Percentiles rank a stretch among this genome's conserved stretches.
Evolutionary conservation across 2,329 filamentous ascomycete genomes (phyloP).

Genomic region (Aspergillus latus): DNA sequence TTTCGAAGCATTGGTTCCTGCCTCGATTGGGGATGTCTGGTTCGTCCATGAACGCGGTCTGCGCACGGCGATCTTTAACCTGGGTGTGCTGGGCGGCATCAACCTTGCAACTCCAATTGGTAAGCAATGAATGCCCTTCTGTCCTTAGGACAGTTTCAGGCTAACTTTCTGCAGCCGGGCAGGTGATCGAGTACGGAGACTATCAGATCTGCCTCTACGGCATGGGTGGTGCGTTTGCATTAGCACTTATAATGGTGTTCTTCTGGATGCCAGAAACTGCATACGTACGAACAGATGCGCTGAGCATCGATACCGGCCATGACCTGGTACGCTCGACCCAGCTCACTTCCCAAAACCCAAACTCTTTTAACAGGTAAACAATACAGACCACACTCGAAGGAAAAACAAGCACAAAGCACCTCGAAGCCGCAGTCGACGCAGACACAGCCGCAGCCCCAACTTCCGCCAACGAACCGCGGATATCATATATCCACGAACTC

Average conservation of each 20-base stretch:
- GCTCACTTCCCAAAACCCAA: neutral
- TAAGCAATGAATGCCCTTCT: conserved; percentile 19
- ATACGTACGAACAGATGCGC: conserved; percentile 31
- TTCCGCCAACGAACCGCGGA: conserved; percentile 17
- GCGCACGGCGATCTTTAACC: conserved; percentile 43
- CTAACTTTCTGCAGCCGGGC: conserved; percentile 31
- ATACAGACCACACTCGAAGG: conserved; percentile 15
- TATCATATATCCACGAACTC: conserved; percentile 31
- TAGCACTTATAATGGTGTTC: conserved; percentile 40
- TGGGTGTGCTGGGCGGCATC: conserved; percentile 45
- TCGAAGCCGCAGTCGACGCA: conserved; percentile 18
- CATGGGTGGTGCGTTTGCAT: conserved; percentile 40
- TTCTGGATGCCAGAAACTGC: conserved; percentile 48
- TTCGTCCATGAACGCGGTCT: conserved; percentile 48
- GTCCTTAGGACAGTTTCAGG: neutral
- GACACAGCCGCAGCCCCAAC: neutral
- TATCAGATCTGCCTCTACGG: conserved; percentile 37
- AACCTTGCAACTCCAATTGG: conserved; percentile 44
- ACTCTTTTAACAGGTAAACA: neutral
- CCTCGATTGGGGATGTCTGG: conserved; percentile 46
- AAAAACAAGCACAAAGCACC: conserved; percentile 23
- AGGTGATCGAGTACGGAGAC: conserved; percentile 40
- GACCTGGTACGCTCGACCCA: conserved; percentile 21
- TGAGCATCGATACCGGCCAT: conserved; percentile 39
- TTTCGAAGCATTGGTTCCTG: conserved; percentile 41